These are phyloP conservation scores for Dalbergia cochinchinensis DNA, from an alignment of 306 rosid genomes.

Conservation along the genomic window DNA sequence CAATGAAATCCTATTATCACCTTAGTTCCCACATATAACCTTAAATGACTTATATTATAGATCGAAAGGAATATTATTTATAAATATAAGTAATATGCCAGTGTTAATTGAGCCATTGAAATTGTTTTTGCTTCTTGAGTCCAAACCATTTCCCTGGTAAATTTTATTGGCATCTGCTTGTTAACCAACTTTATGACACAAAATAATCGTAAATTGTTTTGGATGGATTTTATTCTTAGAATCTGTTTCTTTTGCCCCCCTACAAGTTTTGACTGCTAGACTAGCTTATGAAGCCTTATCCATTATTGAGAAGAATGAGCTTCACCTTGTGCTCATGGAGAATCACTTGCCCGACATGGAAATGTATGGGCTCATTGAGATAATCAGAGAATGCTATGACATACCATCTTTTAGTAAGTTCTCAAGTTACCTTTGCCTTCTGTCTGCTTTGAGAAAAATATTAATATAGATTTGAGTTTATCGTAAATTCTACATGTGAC, in stretches of 20 bases:
- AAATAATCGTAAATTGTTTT: background rate
- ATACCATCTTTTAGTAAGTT: conserved; percentile 57
- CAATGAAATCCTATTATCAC: too few relatives aligned
- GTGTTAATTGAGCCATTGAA: background rate
- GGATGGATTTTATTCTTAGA: conserved; percentile 7
- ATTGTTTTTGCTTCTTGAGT: background rate
- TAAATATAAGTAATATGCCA: too few relatives aligned
- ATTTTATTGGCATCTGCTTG: too few relatives aligned
- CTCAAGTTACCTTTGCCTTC: conserved; percentile 26
- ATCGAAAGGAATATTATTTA: too few relatives aligned
- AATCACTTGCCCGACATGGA: conserved; percentile 56
- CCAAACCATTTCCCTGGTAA: background rate
- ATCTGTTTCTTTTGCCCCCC: background rate
- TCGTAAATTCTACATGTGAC: too few relatives aligned
- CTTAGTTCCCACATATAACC: too few relatives aligned
- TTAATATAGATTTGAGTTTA: too few relatives aligned
- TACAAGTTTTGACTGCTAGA: conserved; percentile 54
- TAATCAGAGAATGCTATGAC: conserved; percentile 35
- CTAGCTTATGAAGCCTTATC: conserved; percentile 54
- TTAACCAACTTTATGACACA: too few relatives aligned
- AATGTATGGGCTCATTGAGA: conserved; percentile 43
- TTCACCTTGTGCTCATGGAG: conserved; percentile 55
- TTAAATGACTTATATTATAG: too few relatives aligned
- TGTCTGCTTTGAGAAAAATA: too few relatives aligned
- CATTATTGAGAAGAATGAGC: conserved; percentile 39